These are phyloP conservation scores for Sclerotinia nivalis DNA, from an alignment of 2,329 filamentous ascomycete genomes.

Conservation along the genomic window DNA sequence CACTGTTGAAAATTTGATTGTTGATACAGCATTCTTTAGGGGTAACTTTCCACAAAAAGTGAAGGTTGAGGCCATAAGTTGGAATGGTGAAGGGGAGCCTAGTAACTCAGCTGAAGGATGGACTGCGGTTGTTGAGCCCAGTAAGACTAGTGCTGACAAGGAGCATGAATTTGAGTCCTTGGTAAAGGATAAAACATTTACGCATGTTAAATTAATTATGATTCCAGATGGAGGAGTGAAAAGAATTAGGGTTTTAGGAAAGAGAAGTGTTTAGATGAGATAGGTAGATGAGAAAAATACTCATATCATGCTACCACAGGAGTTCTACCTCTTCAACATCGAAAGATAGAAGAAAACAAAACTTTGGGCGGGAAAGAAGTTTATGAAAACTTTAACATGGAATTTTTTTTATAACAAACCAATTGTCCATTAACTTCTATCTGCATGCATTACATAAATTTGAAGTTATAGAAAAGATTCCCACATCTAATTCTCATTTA, in stretches of 20 bases:
- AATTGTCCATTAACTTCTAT: too few relatives aligned
- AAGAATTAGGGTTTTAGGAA: conserved; percentile 75
- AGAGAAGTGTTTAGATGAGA: conserved; percentile 44
- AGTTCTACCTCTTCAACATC: not conserved
- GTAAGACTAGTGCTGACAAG: conserved; percentile 69
- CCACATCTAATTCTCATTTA: not conserved
- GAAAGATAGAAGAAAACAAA: not conserved
- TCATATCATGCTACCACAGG: not conserved
- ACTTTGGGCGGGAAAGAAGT: not conserved
- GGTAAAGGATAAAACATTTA: conserved; percentile 62
- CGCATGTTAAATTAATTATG: conserved; percentile 81
- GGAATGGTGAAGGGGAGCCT: conserved; percentile 56
- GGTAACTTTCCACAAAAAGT: conserved; percentile 82
- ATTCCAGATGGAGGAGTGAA: conserved; percentile 94
- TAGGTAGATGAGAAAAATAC: not conserved
- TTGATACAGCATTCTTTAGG: conserved; percentile 81
- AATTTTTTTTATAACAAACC: too few relatives aligned
- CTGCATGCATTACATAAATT: not conserved
- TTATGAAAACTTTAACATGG: not conserved
- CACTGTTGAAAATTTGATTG: conserved; percentile 64
- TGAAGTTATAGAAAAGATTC: not conserved
- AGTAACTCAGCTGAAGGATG: conserved; percentile 59
- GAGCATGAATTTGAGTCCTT: conserved; percentile 66
- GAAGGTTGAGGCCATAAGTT: conserved; percentile 62
- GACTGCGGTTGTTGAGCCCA: conserved; percentile 64